Base-by-base conservation (phyloP, 2,329 filamentous ascomycete species). In the Aspergillus novofumigatus region DNA sequence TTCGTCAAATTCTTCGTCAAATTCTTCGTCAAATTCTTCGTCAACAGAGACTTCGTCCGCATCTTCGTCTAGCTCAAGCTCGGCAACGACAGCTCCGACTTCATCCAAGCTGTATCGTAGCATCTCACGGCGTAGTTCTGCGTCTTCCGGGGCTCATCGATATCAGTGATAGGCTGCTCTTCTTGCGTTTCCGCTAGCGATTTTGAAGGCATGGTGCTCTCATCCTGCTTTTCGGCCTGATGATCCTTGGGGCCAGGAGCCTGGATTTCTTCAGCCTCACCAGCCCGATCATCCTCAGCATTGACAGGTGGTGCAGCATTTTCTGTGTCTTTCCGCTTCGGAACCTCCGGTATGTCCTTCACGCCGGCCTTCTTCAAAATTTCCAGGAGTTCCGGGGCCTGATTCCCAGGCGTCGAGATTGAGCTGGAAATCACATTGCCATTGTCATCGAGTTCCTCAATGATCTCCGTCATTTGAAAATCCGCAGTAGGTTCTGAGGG, bases 381-480 rank as follows among this genome's bases (percentile, higher is more conserved):
- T 52, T 93, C 86, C 17, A 89, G 72, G 3, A 97, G 78, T 62
- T 89, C 83, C 8, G 85, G 79, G 20, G 89, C 83, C 14, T 82
- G 78, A 53, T 88, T 84, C 6, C 87, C 88, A 0, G 91, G 88
- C n/a, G 78, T 83, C 41, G 86, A 84, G 29, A 88, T 76, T 55
- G 78, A 83, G 64, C 83, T 86, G 0, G 85, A 89, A 51, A 96
- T 74, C 3, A 97, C 83, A 67, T 96, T 94, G 55, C 87, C 94
- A 10, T 96, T 85, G 8, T 97, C 92, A 68, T 97, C 94, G 25
- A 97, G 79, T 76, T 96, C 86, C 74, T 99, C 94, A 54, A 91
- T 80, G 62, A 99, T 97, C 66, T 97, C 94, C 32, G 89, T 92
- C 57, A 97, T 83, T 0, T 92, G 90, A 52, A 92, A 78, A 29